phyloP scores from a whole-genome alignment of 225 moss, liverwort and hornwort genomes.

The Sphagnum contortum region DNA sequence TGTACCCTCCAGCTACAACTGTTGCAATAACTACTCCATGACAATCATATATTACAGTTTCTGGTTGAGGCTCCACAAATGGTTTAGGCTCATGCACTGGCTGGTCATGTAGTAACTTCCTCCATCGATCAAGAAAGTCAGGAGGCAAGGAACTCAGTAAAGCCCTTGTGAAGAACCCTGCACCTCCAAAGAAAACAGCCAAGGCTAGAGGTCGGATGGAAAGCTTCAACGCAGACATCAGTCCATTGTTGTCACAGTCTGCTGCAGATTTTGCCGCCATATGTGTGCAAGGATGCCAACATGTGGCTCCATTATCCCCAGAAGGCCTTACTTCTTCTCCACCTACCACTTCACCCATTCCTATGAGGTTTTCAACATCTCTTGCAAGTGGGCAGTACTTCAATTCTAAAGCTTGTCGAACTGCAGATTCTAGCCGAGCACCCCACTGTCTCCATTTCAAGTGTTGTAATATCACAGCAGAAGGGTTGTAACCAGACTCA shows the following conservation, averaged over 20 bases:
- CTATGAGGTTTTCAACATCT: not conserved
- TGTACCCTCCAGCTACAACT: slow-evolving; percentile 53
- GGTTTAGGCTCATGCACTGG: slow-evolving; percentile 41
- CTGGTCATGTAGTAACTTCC: slow-evolving; percentile 48
- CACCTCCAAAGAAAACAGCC: slow-evolving; percentile 71
- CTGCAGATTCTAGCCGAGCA: not conserved
- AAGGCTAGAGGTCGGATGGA: slow-evolving; percentile 50
- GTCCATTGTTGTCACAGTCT: not conserved
- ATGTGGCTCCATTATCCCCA: not conserved
- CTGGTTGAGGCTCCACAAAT: slow-evolving; percentile 27
- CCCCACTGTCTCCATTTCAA: slow-evolving; percentile 1
- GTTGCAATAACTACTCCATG: slow-evolving; percentile 79
- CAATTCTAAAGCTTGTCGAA: slow-evolving; percentile 1
- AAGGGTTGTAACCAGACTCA: not conserved
- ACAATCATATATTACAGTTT: slow-evolving; percentile 73
- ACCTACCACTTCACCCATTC: not conserved
- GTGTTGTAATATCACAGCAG: too few species aligned
- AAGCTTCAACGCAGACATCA: slow-evolving; percentile 6
- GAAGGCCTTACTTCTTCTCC: not conserved
- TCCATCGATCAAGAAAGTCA: slow-evolving; percentile 70
- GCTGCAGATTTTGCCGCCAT: not conserved
- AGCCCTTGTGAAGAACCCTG: slow-evolving; percentile 32
- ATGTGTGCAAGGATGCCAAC: not conserved
- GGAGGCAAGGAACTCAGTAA: slow-evolving; percentile 60
- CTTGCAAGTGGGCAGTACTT: not conserved